Conservation (phyloP, 2,329 filamentous ascomycete genomes). For the Apiospora aurea region DNA sequence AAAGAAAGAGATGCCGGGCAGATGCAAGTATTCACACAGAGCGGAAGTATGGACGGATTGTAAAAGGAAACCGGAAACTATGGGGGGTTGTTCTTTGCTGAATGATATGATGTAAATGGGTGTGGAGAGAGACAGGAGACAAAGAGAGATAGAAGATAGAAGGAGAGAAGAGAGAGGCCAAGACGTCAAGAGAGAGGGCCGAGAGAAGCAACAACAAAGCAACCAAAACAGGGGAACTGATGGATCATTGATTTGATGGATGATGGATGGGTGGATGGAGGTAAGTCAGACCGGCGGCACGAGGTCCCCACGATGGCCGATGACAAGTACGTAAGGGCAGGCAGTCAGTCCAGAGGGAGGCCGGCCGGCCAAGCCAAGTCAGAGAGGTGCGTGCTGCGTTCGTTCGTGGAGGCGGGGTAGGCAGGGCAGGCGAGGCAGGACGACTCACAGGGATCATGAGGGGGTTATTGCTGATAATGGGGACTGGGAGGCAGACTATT, state of each 20-base stretch:
- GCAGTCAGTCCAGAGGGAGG: conserved; percentile 8
- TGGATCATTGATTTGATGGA: conserved; percentile 19
- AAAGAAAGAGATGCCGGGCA: conserved; percentile 18
- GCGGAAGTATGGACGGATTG: conserved; percentile 4
- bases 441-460: conserved; percentile 8
- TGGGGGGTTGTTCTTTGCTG: conserved; percentile 15
- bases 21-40: conserved; percentile 5
- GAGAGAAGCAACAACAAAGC: conserved; percentile 23
- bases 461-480: background rate
- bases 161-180: conserved; percentile 16
- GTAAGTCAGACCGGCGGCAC: conserved; percentile 23
- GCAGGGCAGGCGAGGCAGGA: background rate
- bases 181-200: conserved; percentile 1
- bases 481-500: background rate
- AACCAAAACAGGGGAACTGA: conserved; percentile 22
- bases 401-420: conserved; percentile 19
- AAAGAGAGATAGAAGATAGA: conserved; percentile 18
- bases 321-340: conserved; percentile 20
- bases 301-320: conserved; percentile 23
- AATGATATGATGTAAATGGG: conserved; percentile 17
- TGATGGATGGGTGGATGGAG: conserved; percentile 23
- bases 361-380: conserved; percentile 3
- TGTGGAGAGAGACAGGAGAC: conserved; percentile 12
- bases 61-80: conserved; percentile 23
- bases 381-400: conserved; percentile 18